Conservation (phyloP, 1,284 basidiomycete species). For the Wolfiporia cocos region DNA sequence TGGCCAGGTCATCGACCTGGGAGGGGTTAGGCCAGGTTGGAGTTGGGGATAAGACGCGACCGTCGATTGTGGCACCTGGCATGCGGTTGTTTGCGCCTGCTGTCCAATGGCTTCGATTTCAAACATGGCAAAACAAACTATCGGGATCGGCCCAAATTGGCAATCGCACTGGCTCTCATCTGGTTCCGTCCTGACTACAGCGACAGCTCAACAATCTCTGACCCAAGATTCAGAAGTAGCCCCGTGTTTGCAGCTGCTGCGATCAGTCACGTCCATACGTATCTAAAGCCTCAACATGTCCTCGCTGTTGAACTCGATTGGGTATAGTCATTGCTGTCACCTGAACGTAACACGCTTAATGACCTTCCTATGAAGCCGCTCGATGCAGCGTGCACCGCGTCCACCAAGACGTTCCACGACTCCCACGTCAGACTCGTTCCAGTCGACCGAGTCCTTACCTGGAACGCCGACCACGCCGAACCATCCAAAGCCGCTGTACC, state of each 20-base stretch:
- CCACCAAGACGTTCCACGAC: slow-evolving; percentile 63
- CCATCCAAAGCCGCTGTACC: slow-evolving; percentile 70
- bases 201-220: too few relatives aligned
- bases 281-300: slow-evolving; percentile 27
- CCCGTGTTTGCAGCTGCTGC: too few relatives aligned
- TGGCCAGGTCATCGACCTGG: slow-evolving; percentile 13
- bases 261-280: neutral
- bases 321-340: slow-evolving; percentile 35
- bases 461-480: slow-evolving; percentile 37
- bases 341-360: too few relatives aligned
- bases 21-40: slow-evolving; percentile 8
- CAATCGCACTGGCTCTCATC: too few relatives aligned
- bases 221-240: too few relatives aligned
- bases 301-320: slow-evolving; percentile 77
- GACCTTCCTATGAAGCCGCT: slow-evolving; percentile 40
- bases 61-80: too few relatives aligned
- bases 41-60: slow-evolving; percentile 5
- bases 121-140: slow-evolving; percentile 21
- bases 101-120: slow-evolving; percentile 21
- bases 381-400: slow-evolving; percentile 63
- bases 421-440: slow-evolving; percentile 58
- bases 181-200: too few relatives aligned
- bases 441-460: slow-evolving; percentile 36
- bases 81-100: slow-evolving; percentile 19
- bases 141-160: slow-evolving; percentile 1